Percentiles rank a stretch among this genome's conserved stretches.
These are phyloP conservation scores for Diaporthe velutina DNA, from an alignment of 2,329 filamentous ascomycete genomes.

Conservation along the genomic window DNA sequence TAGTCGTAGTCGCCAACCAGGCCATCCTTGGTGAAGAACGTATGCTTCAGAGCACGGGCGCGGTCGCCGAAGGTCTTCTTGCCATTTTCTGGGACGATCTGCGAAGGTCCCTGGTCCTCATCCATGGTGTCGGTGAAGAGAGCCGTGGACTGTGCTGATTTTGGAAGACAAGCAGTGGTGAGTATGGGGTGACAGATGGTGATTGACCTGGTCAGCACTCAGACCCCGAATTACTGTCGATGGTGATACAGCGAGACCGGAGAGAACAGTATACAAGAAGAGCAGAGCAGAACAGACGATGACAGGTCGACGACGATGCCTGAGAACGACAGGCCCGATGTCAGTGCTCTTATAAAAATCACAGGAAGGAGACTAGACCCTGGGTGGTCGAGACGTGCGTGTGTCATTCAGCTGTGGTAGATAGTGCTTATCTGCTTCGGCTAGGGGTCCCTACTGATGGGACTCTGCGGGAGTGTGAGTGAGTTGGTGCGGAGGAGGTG, in stretches of 20 bases:
- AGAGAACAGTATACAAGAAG: neutral
- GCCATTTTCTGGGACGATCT: slow-evolving; percentile 58
- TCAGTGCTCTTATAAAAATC: slow-evolving; percentile 26
- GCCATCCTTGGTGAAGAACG: slow-evolving; percentile 74
- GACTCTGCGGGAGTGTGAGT: neutral
- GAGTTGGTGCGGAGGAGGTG: neutral
- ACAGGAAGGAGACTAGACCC: neutral
- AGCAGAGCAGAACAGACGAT: neutral
- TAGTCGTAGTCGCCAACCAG: slow-evolving; percentile 92
- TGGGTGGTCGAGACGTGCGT: neutral
- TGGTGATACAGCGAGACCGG: too few relatives aligned
- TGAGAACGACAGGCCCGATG: neutral
- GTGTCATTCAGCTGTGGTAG: slow-evolving; percentile 26
- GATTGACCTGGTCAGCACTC: neutral
- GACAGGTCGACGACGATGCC: neutral
- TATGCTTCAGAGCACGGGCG: slow-evolving; percentile 51
- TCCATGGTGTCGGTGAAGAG: slow-evolving; percentile 58
- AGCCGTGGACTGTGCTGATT: neutral
- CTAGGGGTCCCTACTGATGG: neutral
- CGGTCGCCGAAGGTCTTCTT: slow-evolving; percentile 50
- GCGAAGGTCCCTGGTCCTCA: slow-evolving; percentile 66
- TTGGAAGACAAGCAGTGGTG: neutral
- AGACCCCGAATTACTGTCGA: neutral
- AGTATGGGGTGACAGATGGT: neutral
- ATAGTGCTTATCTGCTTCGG: slow-evolving; percentile 24